Evolutionary conservation across 2,329 filamentous ascomycete species (phyloP), one percentile per base, ranked within the genome.

Genomic region (Hirsutella minnesotensis): DNA sequence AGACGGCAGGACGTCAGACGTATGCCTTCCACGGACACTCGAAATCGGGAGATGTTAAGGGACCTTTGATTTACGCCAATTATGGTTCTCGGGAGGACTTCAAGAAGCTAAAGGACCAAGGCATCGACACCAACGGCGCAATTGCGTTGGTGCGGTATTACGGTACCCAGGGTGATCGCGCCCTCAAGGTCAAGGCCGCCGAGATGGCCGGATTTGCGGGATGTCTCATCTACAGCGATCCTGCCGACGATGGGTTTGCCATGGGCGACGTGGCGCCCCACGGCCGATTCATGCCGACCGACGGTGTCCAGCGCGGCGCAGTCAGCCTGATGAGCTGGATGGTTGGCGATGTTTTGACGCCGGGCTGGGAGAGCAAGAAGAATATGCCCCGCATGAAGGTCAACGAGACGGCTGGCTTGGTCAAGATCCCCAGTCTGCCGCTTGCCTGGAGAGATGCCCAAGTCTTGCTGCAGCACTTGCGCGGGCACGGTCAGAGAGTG

Each of bases 171-270:
- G 68, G 67, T 2, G 84, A 94, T 56, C 69, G 75, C 5, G 84
- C 78, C 2, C 65, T 94, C 52, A 95, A 96, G 61, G 76, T 98
- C 54, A 94, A 90, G 64, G 85, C 86, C 9, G 92, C 92, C 1
- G 86, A 95, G 62, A 60, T 86, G 52, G 86, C 84, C 13, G 92
- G 92, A 2, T 92, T 88, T 49, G 79, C 73, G 2, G 92, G 90
- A 13, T 94, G 87, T 54, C 76, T 98, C 44, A 85, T 95, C 45
- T 98, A 95, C 66, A 94, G 83, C 41, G 92, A 96, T 57, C 90
- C 90, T 0, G 72, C 74, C 2, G 83, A 95, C 40, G 84, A 94
- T 56, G 88, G 88, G 1, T 92, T 89, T 54, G 61, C 75, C 22
- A 76, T 77, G 50, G 89, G 88, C 4, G 69, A 79, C 1, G 71